A percentile compares a stretch with the other conserved stretches of the same genome.
phyloP scores from a whole-genome alignment of 306 rosid species.

The Ziziphus jujuba region DNA sequence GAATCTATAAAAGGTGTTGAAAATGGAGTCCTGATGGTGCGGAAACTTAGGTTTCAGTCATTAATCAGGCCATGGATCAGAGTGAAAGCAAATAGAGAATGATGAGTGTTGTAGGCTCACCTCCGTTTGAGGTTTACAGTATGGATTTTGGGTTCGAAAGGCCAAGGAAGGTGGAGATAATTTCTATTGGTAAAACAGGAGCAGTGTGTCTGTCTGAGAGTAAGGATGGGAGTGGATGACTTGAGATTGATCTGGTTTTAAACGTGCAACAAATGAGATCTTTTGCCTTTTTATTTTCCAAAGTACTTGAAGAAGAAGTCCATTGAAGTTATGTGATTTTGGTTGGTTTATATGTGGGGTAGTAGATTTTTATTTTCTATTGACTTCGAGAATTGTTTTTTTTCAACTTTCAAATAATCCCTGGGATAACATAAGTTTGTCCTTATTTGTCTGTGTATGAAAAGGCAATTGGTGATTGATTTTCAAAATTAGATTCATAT shows the following conservation, averaged over 20 bases:
- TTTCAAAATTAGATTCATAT: no score
- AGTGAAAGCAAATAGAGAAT: neutral
- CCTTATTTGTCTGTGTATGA: no score
- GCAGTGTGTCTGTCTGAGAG: constrained; percentile 14
- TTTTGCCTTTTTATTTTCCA: constrained; percentile 22
- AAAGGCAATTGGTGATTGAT: no score
- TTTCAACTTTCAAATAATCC: no score
- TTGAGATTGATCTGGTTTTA: constrained; percentile 29
- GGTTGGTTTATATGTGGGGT: no score
- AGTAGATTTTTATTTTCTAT: no score
- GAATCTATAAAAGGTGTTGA: constrained; percentile 19
- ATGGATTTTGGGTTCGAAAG: constrained; percentile 45
- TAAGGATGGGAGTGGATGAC: constrained; percentile 25
- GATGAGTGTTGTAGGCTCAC: neutral
- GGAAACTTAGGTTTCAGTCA: constrained; percentile 2
- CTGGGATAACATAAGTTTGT: no score
- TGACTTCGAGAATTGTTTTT: no score
- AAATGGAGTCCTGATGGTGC: constrained; percentile 10
- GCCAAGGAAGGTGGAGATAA: constrained; percentile 34
- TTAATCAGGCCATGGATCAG: neutral
- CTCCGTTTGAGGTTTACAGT: neutral
- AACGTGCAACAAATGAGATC: constrained; percentile 4
- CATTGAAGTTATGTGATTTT: no score
- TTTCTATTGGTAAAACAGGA: constrained; percentile 23
- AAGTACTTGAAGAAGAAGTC: constrained; percentile 11